Evolutionary conservation across 139 green algal genomes (phyloP).

Genomic region (Deuterostichococcus epilithicus): DNA sequence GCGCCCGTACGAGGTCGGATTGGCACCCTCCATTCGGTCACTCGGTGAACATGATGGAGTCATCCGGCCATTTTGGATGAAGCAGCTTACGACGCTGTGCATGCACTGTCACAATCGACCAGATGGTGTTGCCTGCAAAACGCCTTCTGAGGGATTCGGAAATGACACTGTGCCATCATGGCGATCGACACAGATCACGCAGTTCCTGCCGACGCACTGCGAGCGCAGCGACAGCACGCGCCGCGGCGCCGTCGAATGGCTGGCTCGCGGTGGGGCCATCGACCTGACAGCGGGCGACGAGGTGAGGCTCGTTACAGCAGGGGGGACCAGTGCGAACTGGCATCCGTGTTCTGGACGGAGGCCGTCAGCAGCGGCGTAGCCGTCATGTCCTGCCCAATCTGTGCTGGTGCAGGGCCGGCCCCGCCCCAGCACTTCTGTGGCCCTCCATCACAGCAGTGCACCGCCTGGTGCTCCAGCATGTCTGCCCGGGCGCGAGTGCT

Average conservation of each 20-base stretch:
- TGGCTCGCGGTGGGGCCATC: constrained; percentile 24
- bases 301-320: neutral
- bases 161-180: neutral
- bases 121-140: neutral
- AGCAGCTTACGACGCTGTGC: too few species aligned
- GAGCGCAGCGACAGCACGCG: constrained; percentile 23
- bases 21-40: too few species aligned
- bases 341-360: neutral
- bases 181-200: constrained; percentile 7
- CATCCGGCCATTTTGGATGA: too few species aligned
- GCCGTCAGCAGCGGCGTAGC: too few species aligned
- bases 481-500: too few species aligned
- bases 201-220: constrained; percentile 39
- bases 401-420: too few species aligned
- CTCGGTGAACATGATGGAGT: too few species aligned
- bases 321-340: neutral
- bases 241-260: constrained; percentile 19
- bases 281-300: constrained; percentile 28
- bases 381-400: too few species aligned
- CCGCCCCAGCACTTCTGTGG: too few species aligned
- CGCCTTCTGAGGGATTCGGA: neutral
- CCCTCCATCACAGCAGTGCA: neutral
- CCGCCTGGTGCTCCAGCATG: neutral
- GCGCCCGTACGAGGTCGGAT: too few species aligned
- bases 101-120: neutral